Evolutionary conservation across 1,284 basidiomycete species (phyloP).

Genomic region (Polyporus tsugae): DNA sequence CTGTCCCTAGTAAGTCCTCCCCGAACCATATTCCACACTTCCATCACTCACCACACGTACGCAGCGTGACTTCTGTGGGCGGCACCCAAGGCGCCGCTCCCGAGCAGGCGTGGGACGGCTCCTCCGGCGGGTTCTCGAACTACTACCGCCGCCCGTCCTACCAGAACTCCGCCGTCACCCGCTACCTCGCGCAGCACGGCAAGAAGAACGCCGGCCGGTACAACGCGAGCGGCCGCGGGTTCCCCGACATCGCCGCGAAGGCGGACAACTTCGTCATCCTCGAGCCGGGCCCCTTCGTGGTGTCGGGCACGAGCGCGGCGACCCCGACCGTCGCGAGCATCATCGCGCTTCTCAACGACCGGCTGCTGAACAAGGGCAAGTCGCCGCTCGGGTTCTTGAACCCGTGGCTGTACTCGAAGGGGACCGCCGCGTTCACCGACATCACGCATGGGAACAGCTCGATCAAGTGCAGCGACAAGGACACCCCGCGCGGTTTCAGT

Average conservation of each 20-base stretch:
- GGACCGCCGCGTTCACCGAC: slow-evolving; percentile 35
- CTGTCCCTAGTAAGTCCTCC: slow-evolving; percentile 50
- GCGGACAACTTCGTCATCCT: slow-evolving; percentile 40
- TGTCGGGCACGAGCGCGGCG: slow-evolving; percentile 58
- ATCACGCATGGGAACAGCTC: slow-evolving; percentile 39
- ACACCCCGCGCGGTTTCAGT: slow-evolving; percentile 49
- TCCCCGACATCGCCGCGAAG: slow-evolving; percentile 44
- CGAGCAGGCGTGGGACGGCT: slow-evolving; percentile 54
- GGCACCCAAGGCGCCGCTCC: slow-evolving; percentile 57
- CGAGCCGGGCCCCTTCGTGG: slow-evolving; percentile 51
- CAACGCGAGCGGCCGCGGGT: slow-evolving; percentile 42
- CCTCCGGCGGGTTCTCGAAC: slow-evolving; percentile 70
- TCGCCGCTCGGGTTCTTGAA: slow-evolving; percentile 55
- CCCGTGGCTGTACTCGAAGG: slow-evolving; percentile 47
- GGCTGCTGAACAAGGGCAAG: slow-evolving; percentile 49
- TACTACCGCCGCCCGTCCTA: slow-evolving; percentile 50
- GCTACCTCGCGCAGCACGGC: slow-evolving; percentile 41
- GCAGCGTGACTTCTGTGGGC: slow-evolving; percentile 68
- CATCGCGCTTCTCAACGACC: slow-evolving; percentile 64
- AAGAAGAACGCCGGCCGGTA: slow-evolving; percentile 39
- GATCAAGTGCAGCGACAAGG: slow-evolving; percentile 37
- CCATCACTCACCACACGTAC: not conserved
- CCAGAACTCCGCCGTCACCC: slow-evolving; percentile 45
- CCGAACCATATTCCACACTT: not conserved
- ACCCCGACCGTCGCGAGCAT: slow-evolving; percentile 61